These are phyloP conservation scores for Apiotrichum sp. DNA, from an alignment of 1,284 basidiomycete genomes.

Conservation along the genomic window DNA sequence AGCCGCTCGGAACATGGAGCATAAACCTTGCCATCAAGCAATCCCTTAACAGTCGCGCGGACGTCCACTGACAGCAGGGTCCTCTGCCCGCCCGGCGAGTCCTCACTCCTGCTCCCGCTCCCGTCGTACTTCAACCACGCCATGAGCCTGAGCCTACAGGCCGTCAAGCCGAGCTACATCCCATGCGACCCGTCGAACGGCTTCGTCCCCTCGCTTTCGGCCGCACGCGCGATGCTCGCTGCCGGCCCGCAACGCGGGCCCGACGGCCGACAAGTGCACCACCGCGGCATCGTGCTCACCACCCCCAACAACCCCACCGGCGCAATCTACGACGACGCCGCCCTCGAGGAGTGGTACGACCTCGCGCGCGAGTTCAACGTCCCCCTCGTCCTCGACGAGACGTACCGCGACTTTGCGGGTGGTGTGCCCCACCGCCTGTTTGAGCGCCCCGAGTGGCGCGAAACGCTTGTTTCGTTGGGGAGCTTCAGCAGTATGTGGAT, in stretches of 20 bases:
- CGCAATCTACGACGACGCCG: slow-evolving; percentile 58
- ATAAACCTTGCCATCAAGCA: no score
- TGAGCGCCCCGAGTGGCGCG: slow-evolving; percentile 55
- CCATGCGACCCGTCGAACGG: slow-evolving; percentile 54
- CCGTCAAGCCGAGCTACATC: slow-evolving; percentile 59
- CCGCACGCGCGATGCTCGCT: slow-evolving; percentile 27
- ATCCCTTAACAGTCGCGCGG: not conserved
- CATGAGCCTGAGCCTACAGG: slow-evolving; percentile 66
- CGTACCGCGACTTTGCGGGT: slow-evolving; percentile 76
- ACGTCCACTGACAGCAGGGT: slow-evolving; percentile 33
- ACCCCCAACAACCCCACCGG: slow-evolving; percentile 62
- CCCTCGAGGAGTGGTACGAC: slow-evolving; percentile 60
- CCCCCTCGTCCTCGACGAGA: slow-evolving; percentile 80
- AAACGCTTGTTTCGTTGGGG: slow-evolving; percentile 63
- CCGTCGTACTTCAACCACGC: slow-evolving; percentile 81
- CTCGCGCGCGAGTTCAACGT: slow-evolving; percentile 58
- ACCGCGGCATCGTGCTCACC: slow-evolving; percentile 66
- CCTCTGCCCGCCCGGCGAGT: slow-evolving; percentile 65
- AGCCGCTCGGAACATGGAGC: no score
- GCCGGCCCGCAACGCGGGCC: not conserved
- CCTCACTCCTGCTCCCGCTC: slow-evolving; percentile 64
- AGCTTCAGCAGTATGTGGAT: slow-evolving; percentile 55
- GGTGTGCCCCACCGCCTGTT: slow-evolving; percentile 41
- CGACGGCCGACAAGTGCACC: slow-evolving; percentile 22
- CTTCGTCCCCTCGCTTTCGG: slow-evolving; percentile 56